These are phyloP conservation scores for Sugiyamaella marilandica DNA, from an alignment of 805 yeast genomes.

Conservation along the genomic window DNA sequence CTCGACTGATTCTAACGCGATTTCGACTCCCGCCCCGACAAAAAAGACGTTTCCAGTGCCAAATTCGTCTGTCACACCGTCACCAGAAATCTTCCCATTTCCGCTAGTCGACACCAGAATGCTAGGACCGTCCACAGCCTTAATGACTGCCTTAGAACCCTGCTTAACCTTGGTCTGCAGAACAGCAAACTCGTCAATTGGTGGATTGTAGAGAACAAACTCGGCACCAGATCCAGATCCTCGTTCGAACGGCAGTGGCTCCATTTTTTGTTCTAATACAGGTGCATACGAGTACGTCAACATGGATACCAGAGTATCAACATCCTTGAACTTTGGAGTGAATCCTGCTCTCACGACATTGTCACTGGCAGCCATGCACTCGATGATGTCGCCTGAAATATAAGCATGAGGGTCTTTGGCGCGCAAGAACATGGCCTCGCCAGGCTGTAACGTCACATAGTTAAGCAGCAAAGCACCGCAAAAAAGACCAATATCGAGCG, in stretches of 20 bases:
- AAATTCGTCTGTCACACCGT: constrained; percentile 39
- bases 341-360: constrained; percentile 98
- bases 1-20: constrained; percentile 43
- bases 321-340: constrained; percentile 99
- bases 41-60: constrained; percentile 77
- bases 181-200: constrained; percentile 95
- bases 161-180: constrained; percentile 59
- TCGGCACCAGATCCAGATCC: constrained; percentile 31
- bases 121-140: constrained; percentile 78
- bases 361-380: constrained; percentile 99
- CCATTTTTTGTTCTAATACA: constrained; percentile 91
- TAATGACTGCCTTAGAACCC: constrained; percentile 50
- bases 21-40: constrained; percentile 68
- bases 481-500: constrained; percentile 89
- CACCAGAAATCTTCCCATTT: constrained; percentile 49
- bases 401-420: constrained; percentile 99
- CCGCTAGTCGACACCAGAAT: constrained; percentile 83
- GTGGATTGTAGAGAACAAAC: constrained; percentile 73
- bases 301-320: constrained; percentile 80
- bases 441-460: constrained; percentile 74
- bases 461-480: constrained; percentile 92
- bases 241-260: constrained; percentile 46
- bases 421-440: constrained; percentile 94
- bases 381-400: constrained; percentile 94
- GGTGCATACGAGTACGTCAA: constrained; percentile 85